Percentiles rank a stretch among this genome's conserved stretches.
These are phyloP conservation scores for Talaromyces albobiverticillius DNA, from an alignment of 2,329 filamentous ascomycete genomes.

Conservation along the genomic window DNA sequence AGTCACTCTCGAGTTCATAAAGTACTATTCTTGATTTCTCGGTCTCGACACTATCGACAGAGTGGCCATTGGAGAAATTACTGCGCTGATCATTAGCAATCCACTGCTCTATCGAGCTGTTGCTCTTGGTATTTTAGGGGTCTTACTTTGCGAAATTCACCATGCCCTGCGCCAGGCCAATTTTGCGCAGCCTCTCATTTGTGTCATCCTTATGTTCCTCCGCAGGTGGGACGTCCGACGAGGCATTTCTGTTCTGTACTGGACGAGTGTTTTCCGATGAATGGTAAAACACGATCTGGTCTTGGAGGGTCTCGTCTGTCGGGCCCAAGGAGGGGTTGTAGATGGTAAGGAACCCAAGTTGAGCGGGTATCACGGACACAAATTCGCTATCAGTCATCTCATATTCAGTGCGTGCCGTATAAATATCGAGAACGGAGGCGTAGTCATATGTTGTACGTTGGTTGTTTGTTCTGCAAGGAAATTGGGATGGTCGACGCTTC, in stretches of 20 bases:
- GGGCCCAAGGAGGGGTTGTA: slow-evolving; percentile 83
- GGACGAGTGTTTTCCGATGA: slow-evolving; percentile 25
- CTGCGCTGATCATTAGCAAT: slow-evolving; percentile 36
- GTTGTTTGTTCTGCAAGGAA: not conserved
- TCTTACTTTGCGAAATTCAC: slow-evolving; percentile 78
- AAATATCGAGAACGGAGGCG: not conserved
- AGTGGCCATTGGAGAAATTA: slow-evolving; percentile 74
- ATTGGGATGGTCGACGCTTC: not conserved
- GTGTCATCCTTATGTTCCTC: slow-evolving; percentile 58
- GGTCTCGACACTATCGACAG: slow-evolving; percentile 85
- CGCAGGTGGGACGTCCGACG: slow-evolving; percentile 13
- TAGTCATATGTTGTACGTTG: not conserved
- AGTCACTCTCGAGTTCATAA: slow-evolving; percentile 81
- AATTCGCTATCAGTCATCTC: slow-evolving; percentile 38
- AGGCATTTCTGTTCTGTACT: slow-evolving; percentile 17
- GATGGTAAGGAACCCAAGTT: slow-evolving; percentile 86
- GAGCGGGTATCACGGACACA: slow-evolving; percentile 65
- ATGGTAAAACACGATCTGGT: slow-evolving; percentile 87
- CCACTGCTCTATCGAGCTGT: slow-evolving; percentile 17
- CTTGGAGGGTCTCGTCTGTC: slow-evolving; percentile 68
- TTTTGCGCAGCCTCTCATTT: slow-evolving; percentile 85
- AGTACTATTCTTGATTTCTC: slow-evolving; percentile 82
- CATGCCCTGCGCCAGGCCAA: slow-evolving; percentile 95
- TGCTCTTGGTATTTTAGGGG: slow-evolving; percentile 28
- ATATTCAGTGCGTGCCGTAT: slow-evolving; percentile 19